Evolutionary conservation across 805 yeast species (phyloP), one percentile per base, ranked within the genome.

Genomic region (Myxozyma neotropica): DNA sequence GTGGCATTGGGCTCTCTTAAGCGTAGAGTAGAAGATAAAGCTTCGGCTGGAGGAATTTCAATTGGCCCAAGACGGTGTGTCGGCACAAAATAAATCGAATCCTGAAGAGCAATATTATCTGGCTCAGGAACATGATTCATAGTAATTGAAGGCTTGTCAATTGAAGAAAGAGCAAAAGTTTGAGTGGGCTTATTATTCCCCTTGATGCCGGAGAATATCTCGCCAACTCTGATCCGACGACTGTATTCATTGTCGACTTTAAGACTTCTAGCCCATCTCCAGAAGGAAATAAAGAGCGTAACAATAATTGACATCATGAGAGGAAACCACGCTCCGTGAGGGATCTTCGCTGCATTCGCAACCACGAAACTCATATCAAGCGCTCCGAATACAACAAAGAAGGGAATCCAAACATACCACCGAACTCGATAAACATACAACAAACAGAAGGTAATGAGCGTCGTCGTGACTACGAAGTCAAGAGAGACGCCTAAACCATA

Each of bases 281-380:
- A 82, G 57, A 75, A 71, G 3, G 71, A 45, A 40, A 82, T 73
- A 57, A 79, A 77, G 0, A 58, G 39, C 59, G 75, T 71, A 44
- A 74, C 67, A 2, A 80, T n/a, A 1, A 69, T 71, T 6, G 81
- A 69, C 69, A 81, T 74, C 73, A 78, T 71, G 33, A 83, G 69
- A 0, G 87, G 83, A 66, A 83, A 82, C 87, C 87, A 83, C 1
- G 86, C 87, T 39, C 86, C 87, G 61, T 80, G 81, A 0, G 80
- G 78, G 2, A 83, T 77, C 68, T 83, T 83, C 64, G 74, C 77
- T 64, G 81, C 63, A 55, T 81, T 83, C 3, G 85, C 77, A 53
- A 77, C 70, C 17, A 83, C 74, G 66, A 82, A 71, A 43, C 76
- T 69, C 43, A 73, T 63, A 65, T 83, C 87, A 36, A 83, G 71